A percentile compares a stretch with the other conserved stretches of the same genome.
Evolutionary conservation across 192 early-diverging fungal genomes (phyloP).

Genomic region (Coemansia sp.): DNA sequence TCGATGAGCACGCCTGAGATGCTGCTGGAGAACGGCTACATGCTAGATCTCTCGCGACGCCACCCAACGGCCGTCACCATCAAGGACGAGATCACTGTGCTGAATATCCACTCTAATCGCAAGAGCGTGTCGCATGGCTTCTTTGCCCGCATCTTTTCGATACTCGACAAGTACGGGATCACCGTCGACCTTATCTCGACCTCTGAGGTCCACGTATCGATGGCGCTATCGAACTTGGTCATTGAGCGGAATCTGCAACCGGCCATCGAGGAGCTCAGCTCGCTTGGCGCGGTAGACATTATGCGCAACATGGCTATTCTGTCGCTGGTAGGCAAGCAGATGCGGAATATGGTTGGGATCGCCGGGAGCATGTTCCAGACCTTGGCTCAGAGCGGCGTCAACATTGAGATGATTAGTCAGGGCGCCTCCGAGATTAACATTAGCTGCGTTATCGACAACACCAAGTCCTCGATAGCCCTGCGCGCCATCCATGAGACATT

Average conservation of each 20-base stretch:
- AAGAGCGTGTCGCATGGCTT: conserved; percentile 96
- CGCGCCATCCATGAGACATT: conserved; percentile 86
- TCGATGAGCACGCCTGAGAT: conserved; percentile 58
- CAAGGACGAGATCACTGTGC: conserved; percentile 92
- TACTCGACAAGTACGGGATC: conserved; percentile 88
- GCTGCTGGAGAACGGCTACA: conserved; percentile 72
- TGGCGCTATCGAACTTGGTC: conserved; percentile 68
- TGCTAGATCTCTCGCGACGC: conserved; percentile 66
- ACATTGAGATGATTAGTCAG: conserved; percentile 99
- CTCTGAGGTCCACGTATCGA: conserved; percentile 89
- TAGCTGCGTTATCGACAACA: conserved; percentile 88
- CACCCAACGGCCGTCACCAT: conserved; percentile 98
- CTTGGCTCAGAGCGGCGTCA: conserved; percentile 81
- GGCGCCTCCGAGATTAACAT: conserved; percentile 99
- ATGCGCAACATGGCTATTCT: conserved; percentile 90
- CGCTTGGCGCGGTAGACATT: conserved; percentile 81
- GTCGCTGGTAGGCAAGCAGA: conserved; percentile 92
- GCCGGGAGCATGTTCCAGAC: conserved; percentile 92
- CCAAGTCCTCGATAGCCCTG: conserved; percentile 69
- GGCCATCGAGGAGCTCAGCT: conserved; percentile 76
- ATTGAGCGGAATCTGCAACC: conserved; percentile 70
- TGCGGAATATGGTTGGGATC: conserved; percentile 97
- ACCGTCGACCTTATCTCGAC: conserved; percentile 93
- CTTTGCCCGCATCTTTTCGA: conserved; percentile 92
- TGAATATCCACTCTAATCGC: conserved; percentile 97